Evolutionary conservation across 1,284 basidiomycete genomes (phyloP), one percentile per base, ranked within the genome.

Genomic region (Fomes fomentarius): DNA sequence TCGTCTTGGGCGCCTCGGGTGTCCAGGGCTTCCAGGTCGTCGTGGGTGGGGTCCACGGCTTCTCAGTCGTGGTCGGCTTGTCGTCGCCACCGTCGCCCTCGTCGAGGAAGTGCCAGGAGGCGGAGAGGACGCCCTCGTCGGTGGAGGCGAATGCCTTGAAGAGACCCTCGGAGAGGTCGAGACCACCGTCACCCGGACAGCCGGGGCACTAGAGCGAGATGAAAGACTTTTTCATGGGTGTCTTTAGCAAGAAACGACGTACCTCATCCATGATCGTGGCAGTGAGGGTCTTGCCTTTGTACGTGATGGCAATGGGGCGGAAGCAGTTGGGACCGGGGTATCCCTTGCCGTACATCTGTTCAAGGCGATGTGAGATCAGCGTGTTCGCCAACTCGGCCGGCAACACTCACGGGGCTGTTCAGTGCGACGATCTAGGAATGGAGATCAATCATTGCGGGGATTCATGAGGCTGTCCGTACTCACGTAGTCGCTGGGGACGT

Each of bases 81-180:
- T 37, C 17, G 45, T 22, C 11, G 56, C 31, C 45, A 3, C 46
- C 51, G 55, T 42, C 51, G 19, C 84, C 76, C 54, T 90, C 91
- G 45, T 60, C 61, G 39, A 42, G 47, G 56, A 59, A 64, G 39
- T 48, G 54, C 64, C 64, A 66, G 22, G 43, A 33, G 49, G 61
- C 64, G 48, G 49, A 53, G 46, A 66, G 47, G 50, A 63, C 59
- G 47, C 61, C 60, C 0, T 48, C 64, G 44, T 63, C 60, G 56
- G 74, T 65, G 24, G 65, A n/a, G 0, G 78, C 79, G 56, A 90
- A 87, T 72, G 72, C 79, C 3, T 64, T 46, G 76, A 97, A 97
- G 39, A 97, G 82, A 47, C 85, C 80, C 11, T 71, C 68, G 22
- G 90, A 89, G 57, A 96, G 77, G 76, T 97, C 94, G 52, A 97